These are phyloP conservation scores for Naganishia vishniacii DNA, from an alignment of 768 basidiomycete species.

Conservation along the genomic window DNA sequence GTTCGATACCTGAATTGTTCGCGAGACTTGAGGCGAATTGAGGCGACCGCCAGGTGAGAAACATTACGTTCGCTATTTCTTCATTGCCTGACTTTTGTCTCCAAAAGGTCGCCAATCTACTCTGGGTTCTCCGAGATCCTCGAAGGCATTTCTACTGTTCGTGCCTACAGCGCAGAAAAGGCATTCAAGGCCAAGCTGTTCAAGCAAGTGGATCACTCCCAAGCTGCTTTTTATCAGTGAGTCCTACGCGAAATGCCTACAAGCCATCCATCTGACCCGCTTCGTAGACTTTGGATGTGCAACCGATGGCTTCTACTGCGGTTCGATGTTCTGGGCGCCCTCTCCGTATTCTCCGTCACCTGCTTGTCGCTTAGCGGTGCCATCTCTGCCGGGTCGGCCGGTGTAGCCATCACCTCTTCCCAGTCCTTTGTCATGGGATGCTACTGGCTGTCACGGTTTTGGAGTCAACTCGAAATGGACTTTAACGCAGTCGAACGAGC, in stretches of 20 bases:
- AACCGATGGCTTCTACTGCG: slow-evolving; percentile 78
- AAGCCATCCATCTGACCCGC: neutral
- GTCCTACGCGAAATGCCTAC: slow-evolving; percentile 28
- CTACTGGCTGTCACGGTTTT: slow-evolving; percentile 46
- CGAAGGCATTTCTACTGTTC: slow-evolving; percentile 85
- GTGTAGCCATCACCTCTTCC: slow-evolving; percentile 66
- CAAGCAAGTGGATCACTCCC: slow-evolving; percentile 52
- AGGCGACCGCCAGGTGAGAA: slow-evolving; percentile 78
- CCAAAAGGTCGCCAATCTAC: slow-evolving; percentile 57
- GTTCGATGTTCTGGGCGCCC: slow-evolving; percentile 69
- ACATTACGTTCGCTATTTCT: too few relatives aligned
- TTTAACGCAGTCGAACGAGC: slow-evolving; percentile 76
- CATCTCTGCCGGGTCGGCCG: slow-evolving; percentile 51
- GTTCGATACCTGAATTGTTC: slow-evolving; percentile 61
- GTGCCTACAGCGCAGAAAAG: slow-evolving; percentile 78
- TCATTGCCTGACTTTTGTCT: too few relatives aligned
- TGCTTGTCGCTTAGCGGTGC: slow-evolving; percentile 64
- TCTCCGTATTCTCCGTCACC: slow-evolving; percentile 62
- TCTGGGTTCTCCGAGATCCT: slow-evolving; percentile 53
- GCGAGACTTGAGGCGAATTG: slow-evolving; percentile 80
- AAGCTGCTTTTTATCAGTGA: slow-evolving; percentile 68
- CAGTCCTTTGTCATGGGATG: slow-evolving; percentile 57
- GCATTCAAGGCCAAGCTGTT: slow-evolving; percentile 66
- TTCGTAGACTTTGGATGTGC: slow-evolving; percentile 70
- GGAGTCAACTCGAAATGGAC: slow-evolving; percentile 48